These are phyloP conservation scores for Globisporangium viniferum DNA, from an alignment of 352 stramenopile species.

Conservation along the genomic window DNA sequence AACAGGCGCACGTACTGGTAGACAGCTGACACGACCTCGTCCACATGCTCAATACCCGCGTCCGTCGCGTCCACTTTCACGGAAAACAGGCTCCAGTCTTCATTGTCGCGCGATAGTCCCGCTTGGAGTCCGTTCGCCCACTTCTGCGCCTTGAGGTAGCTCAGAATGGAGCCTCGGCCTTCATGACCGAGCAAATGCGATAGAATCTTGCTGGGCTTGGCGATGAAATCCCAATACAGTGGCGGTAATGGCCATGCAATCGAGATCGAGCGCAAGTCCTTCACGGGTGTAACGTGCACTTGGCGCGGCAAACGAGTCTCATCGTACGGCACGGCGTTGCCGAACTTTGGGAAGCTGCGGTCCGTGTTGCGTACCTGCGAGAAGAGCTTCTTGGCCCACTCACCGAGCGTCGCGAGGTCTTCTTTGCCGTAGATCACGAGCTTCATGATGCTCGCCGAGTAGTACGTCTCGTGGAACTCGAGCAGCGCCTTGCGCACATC, in stretches of 20 bases:
- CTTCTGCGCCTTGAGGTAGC: constrained; percentile 85
- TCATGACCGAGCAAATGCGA: constrained; percentile 94
- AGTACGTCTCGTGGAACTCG: constrained; percentile 88
- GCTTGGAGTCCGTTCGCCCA: constrained; percentile 70
- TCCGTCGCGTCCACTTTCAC: constrained; percentile 75
- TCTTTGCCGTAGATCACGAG: constrained; percentile 88
- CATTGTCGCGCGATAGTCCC: constrained; percentile 62
- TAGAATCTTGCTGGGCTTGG: constrained; percentile 84
- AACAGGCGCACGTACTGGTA: constrained; percentile 72
- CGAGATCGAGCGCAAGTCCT: constrained; percentile 71
- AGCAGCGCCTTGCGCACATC: constrained; percentile 74
- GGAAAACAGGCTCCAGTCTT: constrained; percentile 66
- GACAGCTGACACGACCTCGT: constrained; percentile 60
- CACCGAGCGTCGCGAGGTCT: constrained; percentile 72
- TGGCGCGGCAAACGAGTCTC: constrained; percentile 35
- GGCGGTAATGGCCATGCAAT: constrained; percentile 61
- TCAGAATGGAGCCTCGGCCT: constrained; percentile 90
- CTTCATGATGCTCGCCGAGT: constrained; percentile 30
- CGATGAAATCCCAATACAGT: constrained; percentile 51
- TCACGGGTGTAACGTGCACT: constrained; percentile 59
- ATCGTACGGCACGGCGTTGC: constrained; percentile 45
- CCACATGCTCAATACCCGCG: constrained; percentile 47
- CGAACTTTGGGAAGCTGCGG: constrained; percentile 48
- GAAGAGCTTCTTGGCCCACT: constrained; percentile 80
- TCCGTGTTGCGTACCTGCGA: constrained; percentile 73